Base-by-base conservation (phyloP, 495 filamentous ascomycete genomes). In the Aspergillus biplanus region DNA sequence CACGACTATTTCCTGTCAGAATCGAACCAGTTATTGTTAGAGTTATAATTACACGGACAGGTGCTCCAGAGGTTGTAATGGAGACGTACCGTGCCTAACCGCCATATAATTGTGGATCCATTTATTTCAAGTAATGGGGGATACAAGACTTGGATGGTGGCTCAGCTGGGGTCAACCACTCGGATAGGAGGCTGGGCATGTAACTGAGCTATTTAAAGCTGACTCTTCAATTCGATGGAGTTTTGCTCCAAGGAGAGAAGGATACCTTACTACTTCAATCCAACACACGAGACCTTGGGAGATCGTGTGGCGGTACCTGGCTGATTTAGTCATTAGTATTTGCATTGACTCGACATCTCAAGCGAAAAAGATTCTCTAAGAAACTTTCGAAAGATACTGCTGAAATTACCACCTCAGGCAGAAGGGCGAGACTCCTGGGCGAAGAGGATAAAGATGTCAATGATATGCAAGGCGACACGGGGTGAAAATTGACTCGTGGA, bases 51-150 rank as follows among this genome's bases (percentile, higher is more conserved):
- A 27, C 21, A 27, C 2, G 21, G 21, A 27, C 21, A 61, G 50
- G 37, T 58, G 32, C 52, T 44, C 27, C 9, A 27, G 47, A 11
- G 47, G 34, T 7, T 50, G 47, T 60, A 11, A 34, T 52, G 31
- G 42, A 33, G 58, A 60, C 31, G 58, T 42, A 52, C 33, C 61
- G 61, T 63, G 35, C 53, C 53, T 57, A 63, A 46, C 61, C 61
- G 53, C 33, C 37, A 11, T 39, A 48, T 31, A 31, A 44, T 44
- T 44, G 61, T 57, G 61, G 52, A 52, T 56, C 34, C 46, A 34
- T 57, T 63, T 52, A 57, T 57, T 63, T 63, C 60, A 62, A 32
- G 60, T 62, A 56, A 48, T 18, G 33, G 33, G 46, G 59, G 37
- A 48, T 61, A 55, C 39, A 62, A 46, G 32, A 31, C 16, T 33